These are phyloP conservation scores for Fusarium metavorans DNA, from an alignment of 2,329 filamentous ascomycete genomes.

Conservation along the genomic window DNA sequence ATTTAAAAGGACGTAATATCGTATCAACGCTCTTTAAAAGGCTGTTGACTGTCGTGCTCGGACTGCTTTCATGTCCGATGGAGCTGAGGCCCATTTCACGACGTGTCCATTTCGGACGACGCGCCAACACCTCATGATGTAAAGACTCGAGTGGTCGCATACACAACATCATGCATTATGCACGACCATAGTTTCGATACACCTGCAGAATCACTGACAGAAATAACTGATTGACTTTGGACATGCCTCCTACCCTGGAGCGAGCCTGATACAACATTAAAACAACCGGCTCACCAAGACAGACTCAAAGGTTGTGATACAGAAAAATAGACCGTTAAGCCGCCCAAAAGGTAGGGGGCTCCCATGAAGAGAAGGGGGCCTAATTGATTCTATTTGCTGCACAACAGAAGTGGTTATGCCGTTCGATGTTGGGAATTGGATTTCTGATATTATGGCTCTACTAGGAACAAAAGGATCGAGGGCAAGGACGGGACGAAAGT, in stretches of 20 bases:
- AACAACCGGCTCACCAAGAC: not conserved
- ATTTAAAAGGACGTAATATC: not conserved
- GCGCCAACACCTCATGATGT: not conserved
- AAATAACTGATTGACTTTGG: not conserved
- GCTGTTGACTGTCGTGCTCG: not conserved
- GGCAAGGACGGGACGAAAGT: accelerated
- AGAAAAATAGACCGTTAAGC: no score
- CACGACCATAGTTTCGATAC: not conserved
- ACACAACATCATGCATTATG: not conserved
- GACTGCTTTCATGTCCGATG: not conserved
- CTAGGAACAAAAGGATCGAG: no score
- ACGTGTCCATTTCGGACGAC: not conserved
- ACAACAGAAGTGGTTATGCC: not conserved
- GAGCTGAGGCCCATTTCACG: not conserved
- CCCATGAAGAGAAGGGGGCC: no score
- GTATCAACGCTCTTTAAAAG: not conserved
- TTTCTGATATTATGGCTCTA: not conserved
- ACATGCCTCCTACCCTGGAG: not conserved
- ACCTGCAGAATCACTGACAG: not conserved
- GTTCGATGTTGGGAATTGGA: not conserved
- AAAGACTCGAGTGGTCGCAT: not conserved
- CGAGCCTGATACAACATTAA: not conserved
- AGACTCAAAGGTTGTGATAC: not conserved
- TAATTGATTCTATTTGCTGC: no score
- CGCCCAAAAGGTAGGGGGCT: no score